phyloP scores from a whole-genome alignment of 768 basidiomycete species.

The Boletus barrowsii region DNA sequence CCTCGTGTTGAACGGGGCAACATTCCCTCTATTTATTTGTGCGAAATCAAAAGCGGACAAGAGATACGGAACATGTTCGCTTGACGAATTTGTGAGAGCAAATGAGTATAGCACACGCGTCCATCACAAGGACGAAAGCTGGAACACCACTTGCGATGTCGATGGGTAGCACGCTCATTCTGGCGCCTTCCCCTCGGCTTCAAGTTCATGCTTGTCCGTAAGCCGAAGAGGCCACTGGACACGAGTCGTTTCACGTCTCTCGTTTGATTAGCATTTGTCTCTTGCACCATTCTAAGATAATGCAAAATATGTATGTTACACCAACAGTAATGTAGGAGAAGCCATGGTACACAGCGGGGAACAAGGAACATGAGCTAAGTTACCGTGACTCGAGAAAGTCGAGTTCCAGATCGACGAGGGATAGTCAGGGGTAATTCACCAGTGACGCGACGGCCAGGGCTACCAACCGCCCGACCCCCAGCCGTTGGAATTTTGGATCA shows the following conservation, averaged over 20 bases:
- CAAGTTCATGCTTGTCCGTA: too few relatives aligned
- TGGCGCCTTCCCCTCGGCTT: not conserved
- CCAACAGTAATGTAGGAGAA: constrained; percentile 20
- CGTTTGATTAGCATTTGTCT: constrained; percentile 3
- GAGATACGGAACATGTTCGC: constrained; percentile 37
- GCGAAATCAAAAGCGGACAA: constrained; percentile 27
- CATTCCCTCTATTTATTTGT: constrained; percentile 39
- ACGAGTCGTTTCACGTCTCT: not conserved
- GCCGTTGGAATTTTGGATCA: constrained; percentile 51
- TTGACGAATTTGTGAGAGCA: constrained; percentile 33
- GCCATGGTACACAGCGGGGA: constrained; percentile 11
- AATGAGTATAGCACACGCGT: constrained; percentile 26
- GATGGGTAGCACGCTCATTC: not conserved
- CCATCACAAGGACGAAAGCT: constrained; percentile 31
- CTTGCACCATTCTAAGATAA: constrained; percentile 20
- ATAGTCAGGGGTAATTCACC: too few relatives aligned
- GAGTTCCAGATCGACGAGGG: too few relatives aligned
- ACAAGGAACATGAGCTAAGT: constrained; percentile 17
- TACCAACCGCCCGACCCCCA: constrained; percentile 37
- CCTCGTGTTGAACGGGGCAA: constrained; percentile 40
- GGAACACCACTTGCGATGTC: constrained; percentile 37
- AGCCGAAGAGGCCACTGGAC: too few relatives aligned
- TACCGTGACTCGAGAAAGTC: not conserved
- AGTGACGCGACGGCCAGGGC: not conserved
- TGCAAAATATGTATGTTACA: constrained; percentile 30